phyloP scores from a whole-genome alignment of 2,329 filamentous ascomycete species.

The Pestalotiopsis sp. region DNA sequence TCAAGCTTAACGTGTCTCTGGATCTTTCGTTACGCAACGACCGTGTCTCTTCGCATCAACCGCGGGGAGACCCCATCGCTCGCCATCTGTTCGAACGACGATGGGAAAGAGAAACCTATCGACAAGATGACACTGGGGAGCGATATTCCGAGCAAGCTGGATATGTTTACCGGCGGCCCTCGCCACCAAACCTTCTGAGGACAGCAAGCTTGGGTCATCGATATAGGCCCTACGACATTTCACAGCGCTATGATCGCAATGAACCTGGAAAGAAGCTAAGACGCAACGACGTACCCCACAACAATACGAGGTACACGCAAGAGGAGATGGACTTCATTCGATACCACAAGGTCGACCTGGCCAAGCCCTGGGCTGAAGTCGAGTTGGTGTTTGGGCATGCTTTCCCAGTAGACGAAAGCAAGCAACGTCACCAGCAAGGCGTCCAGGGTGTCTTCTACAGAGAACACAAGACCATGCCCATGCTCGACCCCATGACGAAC shows the following conservation, averaged over 20 bases:
- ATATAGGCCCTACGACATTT: not conserved
- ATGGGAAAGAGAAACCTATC: not conserved
- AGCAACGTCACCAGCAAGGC: slow-evolving; percentile 21
- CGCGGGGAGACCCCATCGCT: not conserved
- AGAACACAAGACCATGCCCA: slow-evolving; percentile 27
- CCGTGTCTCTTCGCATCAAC: not conserved
- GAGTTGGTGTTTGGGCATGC: slow-evolving; percentile 16
- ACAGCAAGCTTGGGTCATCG: not conserved
- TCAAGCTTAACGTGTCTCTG: not conserved
- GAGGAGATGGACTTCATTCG: slow-evolving; percentile 31
- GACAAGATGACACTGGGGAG: not conserved
- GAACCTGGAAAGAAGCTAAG: not conserved
- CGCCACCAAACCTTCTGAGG: not conserved
- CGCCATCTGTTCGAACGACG: not conserved
- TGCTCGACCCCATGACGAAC: slow-evolving; percentile 17
- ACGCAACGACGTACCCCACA: slow-evolving; percentile 19
- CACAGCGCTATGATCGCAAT: not conserved
- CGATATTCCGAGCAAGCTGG: not conserved
- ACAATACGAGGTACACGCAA: slow-evolving; percentile 29
- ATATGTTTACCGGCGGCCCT: not conserved
- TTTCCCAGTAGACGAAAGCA: slow-evolving; percentile 22
- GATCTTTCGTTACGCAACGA: not conserved
- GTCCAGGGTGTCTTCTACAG: slow-evolving; percentile 32
- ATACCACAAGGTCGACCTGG: slow-evolving; percentile 26
- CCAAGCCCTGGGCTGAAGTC: slow-evolving; percentile 22